Percentiles rank a stretch among this genome's conserved stretches.
Conservation (phyloP, 305 asterid species). For the Solanum hybrid region DNA sequence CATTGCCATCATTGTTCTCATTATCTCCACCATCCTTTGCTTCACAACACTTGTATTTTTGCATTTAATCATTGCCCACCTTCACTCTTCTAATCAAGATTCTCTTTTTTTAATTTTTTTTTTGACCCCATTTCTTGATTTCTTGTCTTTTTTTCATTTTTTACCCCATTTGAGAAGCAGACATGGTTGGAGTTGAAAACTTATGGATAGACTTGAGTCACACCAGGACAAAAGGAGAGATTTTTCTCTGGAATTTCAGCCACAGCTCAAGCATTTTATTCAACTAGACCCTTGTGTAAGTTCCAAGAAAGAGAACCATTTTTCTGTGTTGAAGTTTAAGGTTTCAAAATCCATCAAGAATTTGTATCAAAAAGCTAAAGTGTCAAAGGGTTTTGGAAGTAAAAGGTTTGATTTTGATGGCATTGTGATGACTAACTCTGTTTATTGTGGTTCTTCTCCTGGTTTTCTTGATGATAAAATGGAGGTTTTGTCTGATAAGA, state of each 20-base stretch:
- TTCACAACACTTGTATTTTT: background rate
- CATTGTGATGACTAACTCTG: conserved; percentile 39
- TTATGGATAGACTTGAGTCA: conserved; percentile 39
- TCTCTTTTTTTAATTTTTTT: background rate
- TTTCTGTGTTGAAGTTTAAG: conserved; percentile 34
- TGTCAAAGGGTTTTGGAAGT: conserved; percentile 20
- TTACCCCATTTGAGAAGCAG: conserved; percentile 16
- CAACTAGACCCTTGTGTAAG: conserved; percentile 6
- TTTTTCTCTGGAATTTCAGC: conserved; percentile 12
- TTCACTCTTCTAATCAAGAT: conserved; percentile 25
- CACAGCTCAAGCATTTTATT: conserved; percentile 17
- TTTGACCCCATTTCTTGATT: conserved; percentile 9
- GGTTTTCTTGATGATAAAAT: conserved; percentile 21
- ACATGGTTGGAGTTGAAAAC: conserved; percentile 28
- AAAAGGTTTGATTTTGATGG: conserved; percentile 40
- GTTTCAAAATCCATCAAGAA: conserved; percentile 45
- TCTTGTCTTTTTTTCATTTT: conserved; percentile 12
- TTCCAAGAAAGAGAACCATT: conserved; percentile 26
- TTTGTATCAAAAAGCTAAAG: conserved; percentile 25
- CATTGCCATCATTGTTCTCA: background rate
- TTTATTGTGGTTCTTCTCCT: conserved; percentile 42
- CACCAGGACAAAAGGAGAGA: conserved; percentile 17
- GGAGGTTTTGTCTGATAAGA: conserved; percentile 20
- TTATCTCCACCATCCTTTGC: background rate
- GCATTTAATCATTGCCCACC: conserved; percentile 28